Conservation (phyloP, 768 basidiomycete genomes). For the Leccinum uliginosum region DNA sequence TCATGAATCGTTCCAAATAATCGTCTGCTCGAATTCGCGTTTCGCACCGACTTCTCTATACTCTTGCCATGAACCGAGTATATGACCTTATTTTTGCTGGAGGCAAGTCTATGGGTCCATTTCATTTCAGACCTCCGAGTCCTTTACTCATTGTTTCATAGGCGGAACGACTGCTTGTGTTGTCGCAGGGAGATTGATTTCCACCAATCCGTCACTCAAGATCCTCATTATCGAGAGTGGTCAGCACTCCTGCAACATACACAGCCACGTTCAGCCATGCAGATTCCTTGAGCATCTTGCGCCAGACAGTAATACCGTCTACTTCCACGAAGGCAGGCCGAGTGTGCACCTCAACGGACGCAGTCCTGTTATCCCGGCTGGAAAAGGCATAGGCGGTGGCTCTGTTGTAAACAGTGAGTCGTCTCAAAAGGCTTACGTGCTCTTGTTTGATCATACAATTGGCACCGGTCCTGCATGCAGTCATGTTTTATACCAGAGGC, state of each 20-base stretch:
- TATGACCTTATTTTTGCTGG: constrained; percentile 59
- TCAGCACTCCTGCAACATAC: constrained; percentile 36
- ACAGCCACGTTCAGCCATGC: constrained; percentile 50
- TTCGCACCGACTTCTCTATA: too few species aligned
- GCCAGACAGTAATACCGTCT: constrained; percentile 39
- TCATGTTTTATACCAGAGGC: constrained; percentile 54
- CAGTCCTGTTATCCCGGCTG: constrained; percentile 38
- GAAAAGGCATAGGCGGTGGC: constrained; percentile 57
- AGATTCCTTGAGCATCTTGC: constrained; percentile 42
- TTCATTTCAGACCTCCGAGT: too few species aligned
- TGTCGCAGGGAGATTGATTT: constrained; percentile 45
- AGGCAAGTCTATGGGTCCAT: constrained; percentile 30
- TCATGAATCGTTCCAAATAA: too few species aligned
- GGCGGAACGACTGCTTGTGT: constrained; percentile 32
- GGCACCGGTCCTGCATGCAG: constrained; percentile 7
- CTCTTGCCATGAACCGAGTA: background rate
- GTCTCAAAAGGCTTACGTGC: too few species aligned
- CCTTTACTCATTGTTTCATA: constrained; percentile 1
- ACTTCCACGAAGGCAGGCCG: constrained; percentile 35
- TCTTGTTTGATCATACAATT: background rate
- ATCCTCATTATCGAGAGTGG: constrained; percentile 40
- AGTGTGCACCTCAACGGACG: constrained; percentile 46
- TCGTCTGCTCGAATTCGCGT: too few species aligned
- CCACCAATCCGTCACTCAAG: constrained; percentile 48
- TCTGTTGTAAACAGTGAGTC: constrained; percentile 56